phyloP scores from a whole-genome alignment of 192 early-diverging fungal species.

The Gamsiella multidivaricata region DNA sequence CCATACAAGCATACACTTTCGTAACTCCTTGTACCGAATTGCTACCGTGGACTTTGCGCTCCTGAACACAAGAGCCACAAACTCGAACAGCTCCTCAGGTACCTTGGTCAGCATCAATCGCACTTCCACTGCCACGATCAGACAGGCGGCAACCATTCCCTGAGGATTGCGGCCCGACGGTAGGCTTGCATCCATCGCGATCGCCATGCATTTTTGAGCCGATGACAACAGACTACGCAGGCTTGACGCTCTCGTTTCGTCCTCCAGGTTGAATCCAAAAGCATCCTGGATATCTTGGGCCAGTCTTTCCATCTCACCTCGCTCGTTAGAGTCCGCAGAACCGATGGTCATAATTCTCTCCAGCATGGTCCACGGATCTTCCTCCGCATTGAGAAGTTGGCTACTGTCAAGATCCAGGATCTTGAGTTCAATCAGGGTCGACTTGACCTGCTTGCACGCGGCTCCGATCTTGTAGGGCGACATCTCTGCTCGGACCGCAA shows the following conservation, averaged over 20 bases:
- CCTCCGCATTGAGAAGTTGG: slow-evolving; percentile 9
- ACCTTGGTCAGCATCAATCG: neutral
- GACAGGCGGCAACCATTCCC: slow-evolving; percentile 21
- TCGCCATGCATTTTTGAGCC: slow-evolving; percentile 31
- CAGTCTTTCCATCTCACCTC: slow-evolving; percentile 9
- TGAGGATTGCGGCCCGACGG: slow-evolving; percentile 1
- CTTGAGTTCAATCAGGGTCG: neutral
- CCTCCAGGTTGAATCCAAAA: neutral
- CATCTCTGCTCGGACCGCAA: slow-evolving; percentile 1
- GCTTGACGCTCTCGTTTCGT: neutral
- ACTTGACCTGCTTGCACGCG: slow-evolving; percentile 11
- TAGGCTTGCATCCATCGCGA: slow-evolving; percentile 26
- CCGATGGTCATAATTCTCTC: slow-evolving; percentile 19
- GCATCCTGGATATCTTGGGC: slow-evolving; percentile 6
- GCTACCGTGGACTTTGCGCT: neutral
- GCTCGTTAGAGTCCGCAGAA: slow-evolving; percentile 1
- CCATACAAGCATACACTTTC: slow-evolving; percentile 26
- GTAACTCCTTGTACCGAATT: slow-evolving; percentile 6
- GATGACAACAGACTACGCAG: slow-evolving; percentile 17
- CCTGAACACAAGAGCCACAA: slow-evolving; percentile 1
- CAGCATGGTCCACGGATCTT: slow-evolving; percentile 24
- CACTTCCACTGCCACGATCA: slow-evolving; percentile 20
- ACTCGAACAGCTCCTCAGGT: slow-evolving; percentile 10
- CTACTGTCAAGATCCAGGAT: neutral
- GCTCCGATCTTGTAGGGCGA: slow-evolving; percentile 20